These are phyloP conservation scores for Platanus orientalis DNA, from an alignment of 164 flowering plant genomes.

Conservation along the genomic window DNA sequence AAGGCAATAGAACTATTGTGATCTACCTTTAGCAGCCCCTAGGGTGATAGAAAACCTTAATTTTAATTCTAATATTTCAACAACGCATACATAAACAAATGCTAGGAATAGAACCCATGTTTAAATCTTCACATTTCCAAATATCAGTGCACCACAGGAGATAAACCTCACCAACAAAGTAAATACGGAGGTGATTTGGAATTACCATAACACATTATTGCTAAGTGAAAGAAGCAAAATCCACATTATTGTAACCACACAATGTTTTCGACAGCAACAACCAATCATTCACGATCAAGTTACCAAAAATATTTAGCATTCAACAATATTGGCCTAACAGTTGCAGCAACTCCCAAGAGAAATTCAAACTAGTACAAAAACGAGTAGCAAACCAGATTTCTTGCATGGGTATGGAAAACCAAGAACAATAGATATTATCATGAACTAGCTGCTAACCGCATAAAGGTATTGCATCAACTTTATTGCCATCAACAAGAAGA, in stretches of 20 bases:
- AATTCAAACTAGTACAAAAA: conserved; percentile 1
- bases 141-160: background rate
- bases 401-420: conserved; percentile 1
- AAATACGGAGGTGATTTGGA: background rate
- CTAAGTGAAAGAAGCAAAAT: background rate
- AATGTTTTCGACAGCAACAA: background rate
- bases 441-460: background rate
- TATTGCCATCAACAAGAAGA: background rate
- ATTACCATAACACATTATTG: background rate
- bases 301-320: background rate
- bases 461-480: background rate
- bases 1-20: too few relatives aligned
- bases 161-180: conserved; percentile 1
- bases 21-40: too few relatives aligned
- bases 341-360: background rate
- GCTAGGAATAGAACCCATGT: background rate
- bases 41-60: too few relatives aligned
- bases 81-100: background rate
- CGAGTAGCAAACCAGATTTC: too few relatives aligned
- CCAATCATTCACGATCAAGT: background rate
- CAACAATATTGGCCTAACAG: background rate
- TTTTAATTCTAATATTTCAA: too few relatives aligned
- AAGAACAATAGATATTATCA: background rate
- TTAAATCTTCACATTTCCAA: background rate
- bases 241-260: background rate